phyloP scores from a whole-genome alignment of 2,329 filamentous ascomycete species.

The Endoconidiophora polonica region DNA sequence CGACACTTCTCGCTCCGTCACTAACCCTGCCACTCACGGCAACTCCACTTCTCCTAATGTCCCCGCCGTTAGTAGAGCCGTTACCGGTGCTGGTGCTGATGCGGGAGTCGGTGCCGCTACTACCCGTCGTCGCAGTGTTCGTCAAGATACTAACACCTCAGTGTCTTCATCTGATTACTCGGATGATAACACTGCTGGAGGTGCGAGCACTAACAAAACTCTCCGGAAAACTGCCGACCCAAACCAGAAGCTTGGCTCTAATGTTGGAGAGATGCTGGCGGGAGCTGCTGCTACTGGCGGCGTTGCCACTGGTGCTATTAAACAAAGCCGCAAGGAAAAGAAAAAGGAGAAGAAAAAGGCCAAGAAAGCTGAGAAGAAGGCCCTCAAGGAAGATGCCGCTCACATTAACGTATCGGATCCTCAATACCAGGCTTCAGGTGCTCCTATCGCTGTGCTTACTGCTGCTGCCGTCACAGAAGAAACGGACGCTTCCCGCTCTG shows the following conservation, averaged over 20 bases:
- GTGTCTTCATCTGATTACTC: slow-evolving; percentile 6
- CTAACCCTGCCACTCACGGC: neutral
- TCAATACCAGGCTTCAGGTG: neutral
- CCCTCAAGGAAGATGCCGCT: neutral
- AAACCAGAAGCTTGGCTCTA: slow-evolving; percentile 2
- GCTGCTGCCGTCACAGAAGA: neutral
- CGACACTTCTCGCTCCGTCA: neutral
- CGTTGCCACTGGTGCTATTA: neutral
- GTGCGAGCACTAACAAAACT: neutral
- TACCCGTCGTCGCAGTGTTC: neutral
- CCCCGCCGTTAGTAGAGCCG: neutral
- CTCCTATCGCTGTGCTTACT: neutral
- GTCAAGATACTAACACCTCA: neutral
- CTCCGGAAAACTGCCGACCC: slow-evolving; percentile 2
- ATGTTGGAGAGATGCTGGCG: slow-evolving; percentile 7
- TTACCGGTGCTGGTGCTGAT: neutral
- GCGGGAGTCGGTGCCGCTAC: neutral
- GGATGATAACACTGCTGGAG: neutral
- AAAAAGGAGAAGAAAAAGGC: slow-evolving; percentile 74
- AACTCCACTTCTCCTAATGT: neutral
- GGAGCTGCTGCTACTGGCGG: slow-evolving; percentile 4
- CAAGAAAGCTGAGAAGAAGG: slow-evolving; percentile 40
- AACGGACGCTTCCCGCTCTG: neutral
- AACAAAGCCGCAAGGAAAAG: slow-evolving; percentile 22
- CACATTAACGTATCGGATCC: neutral